Base-by-base conservation (phyloP, 306 rosid genomes). In the Rubus idaeus region DNA sequence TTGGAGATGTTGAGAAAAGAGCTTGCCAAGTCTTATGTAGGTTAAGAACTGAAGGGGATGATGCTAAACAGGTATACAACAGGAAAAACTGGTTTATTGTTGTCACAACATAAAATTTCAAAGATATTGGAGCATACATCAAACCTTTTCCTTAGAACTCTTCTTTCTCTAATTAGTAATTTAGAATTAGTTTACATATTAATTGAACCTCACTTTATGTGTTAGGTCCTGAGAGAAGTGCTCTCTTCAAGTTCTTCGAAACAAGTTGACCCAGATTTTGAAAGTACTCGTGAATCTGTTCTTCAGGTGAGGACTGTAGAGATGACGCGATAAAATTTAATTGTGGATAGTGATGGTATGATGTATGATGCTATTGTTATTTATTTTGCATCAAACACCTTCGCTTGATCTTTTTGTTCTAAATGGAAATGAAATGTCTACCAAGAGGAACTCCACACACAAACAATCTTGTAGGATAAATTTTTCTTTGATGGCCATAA, bases 1-100 rank as follows among this genome's bases (percentile, higher is more conserved):
- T 90, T 45, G 97, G 90, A 66, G 91, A 91, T 85, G 75, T 90
- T 7, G 98, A 91, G 89, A 91, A 88, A 83, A 91, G 82, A 79
- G 85, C 88, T 77, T 91, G 97, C 80, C 91, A 87, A 84, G 88
- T 87, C 57, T 83, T 94, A 77, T 87, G 94, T 86, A 88, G 86
- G 84, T 80, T 94, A 74, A 88, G 88, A 82, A 78, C 83, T 64
- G 96, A 91, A 73, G 97, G 97, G 56, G 90, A 86, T 69, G 97
- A 85, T 65, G 90, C 89, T 60, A 91, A 89, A 87, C 88, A 82
- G 94, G 98, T 91, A 88, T 74, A 68, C 66, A 63, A 5, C 66
- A 56, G 68, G 69, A 68, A 69, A 56, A 51, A 47, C 62, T 56
- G 14, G 1, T 69, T 68, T 78, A 37, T 70, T 47, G 68, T 70